Conservation (phyloP, 2,329 filamentous ascomycete species). For the Scedosporium dehoogii region DNA sequence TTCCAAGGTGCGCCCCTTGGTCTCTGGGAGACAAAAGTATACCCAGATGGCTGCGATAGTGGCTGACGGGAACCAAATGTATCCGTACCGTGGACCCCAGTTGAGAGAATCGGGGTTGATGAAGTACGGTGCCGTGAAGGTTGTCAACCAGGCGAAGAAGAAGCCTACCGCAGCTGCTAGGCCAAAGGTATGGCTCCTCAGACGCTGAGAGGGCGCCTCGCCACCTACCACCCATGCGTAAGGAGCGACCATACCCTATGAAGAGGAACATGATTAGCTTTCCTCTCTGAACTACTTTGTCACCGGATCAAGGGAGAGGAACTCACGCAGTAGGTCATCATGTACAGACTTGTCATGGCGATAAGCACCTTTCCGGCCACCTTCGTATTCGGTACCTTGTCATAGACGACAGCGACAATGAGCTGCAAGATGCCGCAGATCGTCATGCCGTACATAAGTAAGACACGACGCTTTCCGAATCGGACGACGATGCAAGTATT, state of each 20-base stretch:
- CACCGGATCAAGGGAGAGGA: neutral
- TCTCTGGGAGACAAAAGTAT: constrained; percentile 5
- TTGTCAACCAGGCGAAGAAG: constrained; percentile 39
- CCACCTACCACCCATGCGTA: constrained; percentile 43
- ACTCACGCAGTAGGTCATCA: constrained; percentile 36
- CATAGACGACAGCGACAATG: constrained; percentile 37
- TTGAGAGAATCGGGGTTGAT: constrained; percentile 39
- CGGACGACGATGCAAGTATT: constrained; percentile 36
- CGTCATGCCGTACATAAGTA: constrained; percentile 35
- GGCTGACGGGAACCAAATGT: constrained; percentile 33
- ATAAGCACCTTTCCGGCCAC: constrained; percentile 31
- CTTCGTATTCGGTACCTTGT: constrained; percentile 21
- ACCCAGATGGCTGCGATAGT: neutral
- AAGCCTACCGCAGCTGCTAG: constrained; percentile 37
- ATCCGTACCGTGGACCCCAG: constrained; percentile 42
- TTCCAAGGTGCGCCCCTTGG: constrained; percentile 8
- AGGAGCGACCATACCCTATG: constrained; percentile 33
- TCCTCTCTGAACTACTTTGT: neutral
- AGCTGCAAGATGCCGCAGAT: constrained; percentile 39
- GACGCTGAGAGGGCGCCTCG: constrained; percentile 40
- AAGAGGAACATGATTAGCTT: neutral
- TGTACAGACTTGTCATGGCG: constrained; percentile 34
- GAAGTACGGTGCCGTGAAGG: constrained; percentile 44
- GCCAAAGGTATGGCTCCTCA: constrained; percentile 42
- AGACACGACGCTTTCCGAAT: constrained; percentile 36